Evolutionary conservation across 202 grass and related monocot genomes (phyloP).

Genomic region (Carex arenaria): DNA sequence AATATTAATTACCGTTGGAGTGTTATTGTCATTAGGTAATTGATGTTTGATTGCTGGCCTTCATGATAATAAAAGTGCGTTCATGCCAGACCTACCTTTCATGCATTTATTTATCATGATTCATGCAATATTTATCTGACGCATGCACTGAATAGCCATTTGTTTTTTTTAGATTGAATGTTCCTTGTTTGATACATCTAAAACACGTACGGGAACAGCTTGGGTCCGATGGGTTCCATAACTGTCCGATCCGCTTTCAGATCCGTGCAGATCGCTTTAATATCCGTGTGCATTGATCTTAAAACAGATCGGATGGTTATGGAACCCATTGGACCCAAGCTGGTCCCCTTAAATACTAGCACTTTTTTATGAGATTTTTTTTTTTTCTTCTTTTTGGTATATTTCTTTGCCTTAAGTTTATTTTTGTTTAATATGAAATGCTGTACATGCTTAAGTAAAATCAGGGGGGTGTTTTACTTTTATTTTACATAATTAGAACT

Average conservation of each 20-base stretch:
- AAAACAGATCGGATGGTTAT: too few relatives aligned
- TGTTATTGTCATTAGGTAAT: constrained; percentile 31
- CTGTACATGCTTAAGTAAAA: background rate
- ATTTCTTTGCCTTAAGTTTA: background rate
- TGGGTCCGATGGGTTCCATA: too few relatives aligned
- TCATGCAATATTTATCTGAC: background rate
- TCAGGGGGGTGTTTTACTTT: too few relatives aligned
- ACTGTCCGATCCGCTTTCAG: too few relatives aligned
- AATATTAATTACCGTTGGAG: constrained; percentile 21
- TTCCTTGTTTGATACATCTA: background rate
- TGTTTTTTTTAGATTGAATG: background rate
- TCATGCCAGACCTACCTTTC: background rate
- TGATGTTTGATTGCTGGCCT: constrained; percentile 28
- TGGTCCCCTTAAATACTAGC: background rate
- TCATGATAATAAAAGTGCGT: constrained; percentile 5
- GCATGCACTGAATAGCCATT: background rate
- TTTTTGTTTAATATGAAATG: background rate
- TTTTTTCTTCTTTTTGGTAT: background rate
- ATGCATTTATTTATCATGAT: constrained; percentile 10
- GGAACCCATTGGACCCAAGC: too few relatives aligned
- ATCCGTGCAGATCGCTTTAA: too few relatives aligned
- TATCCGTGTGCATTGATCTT: too few relatives aligned
- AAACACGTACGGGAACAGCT: too few relatives aligned
- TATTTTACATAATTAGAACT: too few relatives aligned
- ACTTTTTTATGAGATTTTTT: background rate